A percentile compares a stretch with the other conserved stretches of the same genome.
phyloP scores from a whole-genome alignment of 2,329 filamentous ascomycete species.

The Penicillium sp. region DNA sequence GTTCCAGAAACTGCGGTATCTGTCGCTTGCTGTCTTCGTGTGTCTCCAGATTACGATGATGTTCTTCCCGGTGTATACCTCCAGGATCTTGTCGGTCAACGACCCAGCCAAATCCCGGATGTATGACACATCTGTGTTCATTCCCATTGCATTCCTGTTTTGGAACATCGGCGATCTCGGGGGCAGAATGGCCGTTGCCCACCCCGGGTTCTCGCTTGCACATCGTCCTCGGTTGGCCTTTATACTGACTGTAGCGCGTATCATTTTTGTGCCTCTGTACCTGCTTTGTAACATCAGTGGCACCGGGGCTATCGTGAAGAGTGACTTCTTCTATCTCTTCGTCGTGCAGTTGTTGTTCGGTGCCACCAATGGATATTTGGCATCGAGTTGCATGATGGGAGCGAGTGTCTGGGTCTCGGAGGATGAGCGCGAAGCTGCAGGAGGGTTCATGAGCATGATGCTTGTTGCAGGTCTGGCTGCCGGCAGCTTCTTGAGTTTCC shows the following conservation, averaged over 20 bases:
- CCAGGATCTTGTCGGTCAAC: slow-evolving; percentile 62
- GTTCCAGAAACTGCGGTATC: slow-evolving; percentile 76
- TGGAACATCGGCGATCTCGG: slow-evolving; percentile 90
- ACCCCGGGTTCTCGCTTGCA: slow-evolving; percentile 60
- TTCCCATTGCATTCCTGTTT: slow-evolving; percentile 85
- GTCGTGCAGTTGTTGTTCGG: slow-evolving; percentile 85
- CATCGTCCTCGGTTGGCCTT: slow-evolving; percentile 71
- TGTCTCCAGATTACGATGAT: slow-evolving; percentile 89
- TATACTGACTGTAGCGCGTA: slow-evolving; percentile 64
- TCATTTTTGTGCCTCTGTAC: slow-evolving; percentile 80
- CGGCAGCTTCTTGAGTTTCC: slow-evolving; percentile 90
- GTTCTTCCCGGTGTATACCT: slow-evolving; percentile 93
- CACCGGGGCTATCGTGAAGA: slow-evolving; percentile 71
- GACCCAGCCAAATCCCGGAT: slow-evolving; percentile 57
- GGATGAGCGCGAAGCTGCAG: slow-evolving; percentile 82
- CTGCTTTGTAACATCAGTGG: slow-evolving; percentile 85
- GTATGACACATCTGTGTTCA: slow-evolving; percentile 72
- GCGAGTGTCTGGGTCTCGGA: slow-evolving; percentile 79
- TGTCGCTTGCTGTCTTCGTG: slow-evolving; percentile 74
- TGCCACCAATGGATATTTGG: slow-evolving; percentile 82
- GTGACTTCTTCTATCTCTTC: slow-evolving; percentile 85
- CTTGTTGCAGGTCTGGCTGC: slow-evolving; percentile 80
- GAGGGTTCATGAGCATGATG: slow-evolving; percentile 90
- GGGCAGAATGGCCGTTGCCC: slow-evolving; percentile 70
- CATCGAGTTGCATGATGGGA: slow-evolving; percentile 89